phyloP scores from a whole-genome alignment of 306 rosid species.

The Morella rubra region DNA sequence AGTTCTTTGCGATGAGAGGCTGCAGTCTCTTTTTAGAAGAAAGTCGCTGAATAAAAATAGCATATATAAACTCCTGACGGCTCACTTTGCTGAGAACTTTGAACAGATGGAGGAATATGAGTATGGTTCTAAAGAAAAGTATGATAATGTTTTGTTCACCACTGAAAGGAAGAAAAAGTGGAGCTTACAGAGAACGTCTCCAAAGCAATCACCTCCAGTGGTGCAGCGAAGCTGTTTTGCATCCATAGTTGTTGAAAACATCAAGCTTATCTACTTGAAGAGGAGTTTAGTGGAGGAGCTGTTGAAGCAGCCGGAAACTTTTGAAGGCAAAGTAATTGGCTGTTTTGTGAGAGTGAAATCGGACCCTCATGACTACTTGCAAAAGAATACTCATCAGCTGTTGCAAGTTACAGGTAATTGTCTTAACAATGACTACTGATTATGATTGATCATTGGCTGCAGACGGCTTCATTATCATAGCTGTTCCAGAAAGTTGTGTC shows the following conservation, averaged over 20 bases:
- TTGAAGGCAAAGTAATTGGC: constrained; percentile 48
- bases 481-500: background rate
- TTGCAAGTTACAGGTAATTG: constrained; percentile 39
- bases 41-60: constrained; percentile 26
- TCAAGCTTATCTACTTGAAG: constrained; percentile 51
- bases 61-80: constrained; percentile 36
- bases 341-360: constrained; percentile 43
- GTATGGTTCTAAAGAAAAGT: constrained; percentile 20
- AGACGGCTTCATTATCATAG: background rate
- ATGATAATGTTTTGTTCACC: constrained; percentile 11
- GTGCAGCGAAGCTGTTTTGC: constrained; percentile 44
- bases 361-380: constrained; percentile 29
- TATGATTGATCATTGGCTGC: background rate
- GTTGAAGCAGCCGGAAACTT: constrained; percentile 41
- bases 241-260: constrained; percentile 35
- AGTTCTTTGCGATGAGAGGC: constrained; percentile 51
- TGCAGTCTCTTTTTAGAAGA: constrained; percentile 51
- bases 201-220: constrained; percentile 26
- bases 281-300: constrained; percentile 56
- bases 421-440: background rate
- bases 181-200: constrained; percentile 25
- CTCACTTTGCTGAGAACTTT: constrained; percentile 43
- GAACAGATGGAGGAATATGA: constrained; percentile 11
- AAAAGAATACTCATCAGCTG: constrained; percentile 30
- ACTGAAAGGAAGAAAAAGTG: constrained; percentile 32